Evolutionary conservation across 2,329 filamentous ascomycete species (phyloP).

Genomic region (Ophiosphaerella korrae): DNA sequence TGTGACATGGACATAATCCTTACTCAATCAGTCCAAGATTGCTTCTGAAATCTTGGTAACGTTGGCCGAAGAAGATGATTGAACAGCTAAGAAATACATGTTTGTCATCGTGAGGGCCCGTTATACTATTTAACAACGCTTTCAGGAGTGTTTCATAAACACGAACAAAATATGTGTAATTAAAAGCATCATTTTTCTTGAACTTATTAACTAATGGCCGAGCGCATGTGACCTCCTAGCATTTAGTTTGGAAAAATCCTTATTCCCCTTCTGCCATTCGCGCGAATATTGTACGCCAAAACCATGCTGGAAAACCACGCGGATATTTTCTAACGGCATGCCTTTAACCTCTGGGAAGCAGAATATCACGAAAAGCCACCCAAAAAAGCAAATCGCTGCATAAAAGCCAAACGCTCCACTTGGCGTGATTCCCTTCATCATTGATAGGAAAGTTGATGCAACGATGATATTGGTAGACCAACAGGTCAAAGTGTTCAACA

Average conservation of each 20-base stretch:
- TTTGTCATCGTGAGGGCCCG: too few species aligned
- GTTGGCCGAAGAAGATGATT: too few species aligned
- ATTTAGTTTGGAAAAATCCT: conserved; percentile 37
- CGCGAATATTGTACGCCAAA: conserved; percentile 44
- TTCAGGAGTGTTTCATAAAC: too few species aligned
- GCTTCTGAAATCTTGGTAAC: too few species aligned
- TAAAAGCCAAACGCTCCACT: conserved; percentile 49
- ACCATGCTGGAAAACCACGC: conserved; percentile 43
- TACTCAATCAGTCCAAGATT: too few species aligned
- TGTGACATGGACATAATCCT: too few species aligned
- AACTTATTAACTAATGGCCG: conserved; percentile 16
- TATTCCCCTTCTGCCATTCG: conserved; percentile 47
- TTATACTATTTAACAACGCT: too few species aligned
- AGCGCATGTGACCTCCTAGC: conserved; percentile 25
- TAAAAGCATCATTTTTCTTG: too few species aligned
- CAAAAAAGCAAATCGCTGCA: conserved; percentile 42
- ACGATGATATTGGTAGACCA: conserved; percentile 45
- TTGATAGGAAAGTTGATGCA: conserved; percentile 46
- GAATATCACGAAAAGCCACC: conserved; percentile 44
- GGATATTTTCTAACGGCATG: conserved; percentile 44
- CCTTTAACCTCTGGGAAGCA: conserved; percentile 47
- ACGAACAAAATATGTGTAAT: too few species aligned
- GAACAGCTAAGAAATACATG: too few species aligned
- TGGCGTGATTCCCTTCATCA: conserved; percentile 48
- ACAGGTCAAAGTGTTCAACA: conserved; percentile 40